Evolutionary conservation across 208 protist genomes (phyloP), one percentile per base, ranked within the genome.

Genomic region (Trypanosoma cruzi): DNA sequence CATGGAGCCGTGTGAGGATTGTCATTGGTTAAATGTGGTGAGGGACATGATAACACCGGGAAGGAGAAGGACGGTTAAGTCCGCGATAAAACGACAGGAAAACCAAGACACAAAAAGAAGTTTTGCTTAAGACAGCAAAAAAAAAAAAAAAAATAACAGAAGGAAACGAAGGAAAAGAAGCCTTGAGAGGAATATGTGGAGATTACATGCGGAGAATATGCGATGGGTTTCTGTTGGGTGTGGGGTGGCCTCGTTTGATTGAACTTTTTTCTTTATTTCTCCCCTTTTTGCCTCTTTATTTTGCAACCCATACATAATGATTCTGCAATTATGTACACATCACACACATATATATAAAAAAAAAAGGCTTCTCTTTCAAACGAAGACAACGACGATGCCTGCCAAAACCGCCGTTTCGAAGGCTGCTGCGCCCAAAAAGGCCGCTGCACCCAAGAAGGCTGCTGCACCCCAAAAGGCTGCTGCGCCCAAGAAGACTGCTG

Each of bases 281-380:
- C 29, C 29, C 29, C 13, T 40, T 59, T 37, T 59, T 59, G 8
- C 7, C 20, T 50, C 7, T 3, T 50, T 50, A 20, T 50, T 13
- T 50, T 13, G 20, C 46, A 8, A 50, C 46, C 4, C 18, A 50
- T 13, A 11, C 36, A 53, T n/a, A 53, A 53, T 53, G 24, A 6
- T 13, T 53, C 10, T 53, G 24, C 14, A 53, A 29, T 53, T 53
- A n/a, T 6, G 24, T 53, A 53, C 18, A 58, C 28, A 36, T 58
- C 8, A 40, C 7, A 24, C 56, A 28, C 32, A 60, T 13, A 44
- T 13, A n/a, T n/a, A 48, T 48, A 48, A 48, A 18, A 42, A 6
- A 50, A 42, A 58, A 68, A 68, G 55, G 65, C 65, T 61, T 61
- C 34, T 49, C 53, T 71, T 50, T 61, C 65, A 54, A 40, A 49